Evolutionary conservation across 2,329 filamentous ascomycete genomes (phyloP).

Genomic region (Penicillium brevicompactum): DNA sequence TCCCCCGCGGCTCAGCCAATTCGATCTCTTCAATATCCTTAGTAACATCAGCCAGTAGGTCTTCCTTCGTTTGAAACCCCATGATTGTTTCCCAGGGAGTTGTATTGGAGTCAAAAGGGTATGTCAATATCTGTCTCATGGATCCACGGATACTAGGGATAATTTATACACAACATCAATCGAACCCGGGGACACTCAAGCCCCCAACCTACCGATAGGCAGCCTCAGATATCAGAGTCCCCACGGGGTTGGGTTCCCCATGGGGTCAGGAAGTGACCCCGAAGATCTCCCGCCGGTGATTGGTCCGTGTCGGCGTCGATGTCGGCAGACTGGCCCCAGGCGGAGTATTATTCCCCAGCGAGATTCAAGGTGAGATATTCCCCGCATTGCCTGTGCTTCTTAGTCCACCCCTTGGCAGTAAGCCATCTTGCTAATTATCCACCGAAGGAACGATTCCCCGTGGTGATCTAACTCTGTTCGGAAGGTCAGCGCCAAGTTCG

Average conservation of each 20-base stretch:
- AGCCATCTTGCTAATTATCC: not conserved
- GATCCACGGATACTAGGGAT: not conserved
- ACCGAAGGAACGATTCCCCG: not conserved
- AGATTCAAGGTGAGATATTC: not conserved
- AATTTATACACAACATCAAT: not conserved
- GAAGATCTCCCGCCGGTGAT: not conserved
- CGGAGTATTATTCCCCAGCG: not conserved
- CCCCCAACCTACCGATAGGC: not conserved
- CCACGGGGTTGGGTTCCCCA: not conserved
- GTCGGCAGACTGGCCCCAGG: not conserved
- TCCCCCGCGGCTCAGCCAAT: constrained; percentile 2
- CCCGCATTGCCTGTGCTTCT: not conserved
- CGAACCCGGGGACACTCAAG: too few relatives aligned
- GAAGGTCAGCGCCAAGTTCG: too few relatives aligned
- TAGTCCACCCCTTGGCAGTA: not conserved
- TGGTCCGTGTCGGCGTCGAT: not conserved
- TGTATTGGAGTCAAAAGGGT: too few relatives aligned
- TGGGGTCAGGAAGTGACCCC: not conserved
- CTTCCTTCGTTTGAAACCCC: constrained; percentile 4
- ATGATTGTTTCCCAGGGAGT: not conserved
- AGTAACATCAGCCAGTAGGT: not conserved
- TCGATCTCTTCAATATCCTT: constrained; percentile 14
- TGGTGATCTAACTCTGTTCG: not conserved
- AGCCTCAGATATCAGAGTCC: not conserved
- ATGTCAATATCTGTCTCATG: too few relatives aligned